A percentile compares a stretch with the other conserved stretches of the same genome.
phyloP scores from a whole-genome alignment of 441 rosid species.

The Erodium texanum region DNA sequence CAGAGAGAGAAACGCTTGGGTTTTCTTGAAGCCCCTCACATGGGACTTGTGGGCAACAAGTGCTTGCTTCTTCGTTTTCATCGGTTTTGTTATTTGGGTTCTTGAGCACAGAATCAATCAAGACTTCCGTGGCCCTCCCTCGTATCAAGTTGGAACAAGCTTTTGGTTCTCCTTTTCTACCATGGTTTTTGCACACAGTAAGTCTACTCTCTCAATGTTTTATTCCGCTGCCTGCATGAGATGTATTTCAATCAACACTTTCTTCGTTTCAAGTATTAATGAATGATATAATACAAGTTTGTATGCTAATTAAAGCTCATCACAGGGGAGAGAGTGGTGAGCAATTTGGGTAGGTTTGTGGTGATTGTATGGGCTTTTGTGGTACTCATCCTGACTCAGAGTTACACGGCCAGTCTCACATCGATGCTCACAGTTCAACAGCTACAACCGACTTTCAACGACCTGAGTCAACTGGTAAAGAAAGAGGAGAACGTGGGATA shows the following conservation, averaged over 20 bases:
- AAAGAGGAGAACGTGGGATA: conserved; percentile 43
- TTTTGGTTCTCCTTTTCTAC: conserved; percentile 42
- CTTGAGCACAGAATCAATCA: conserved; percentile 29
- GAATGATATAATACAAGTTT: too few species aligned
- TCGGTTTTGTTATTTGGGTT: conserved; percentile 31
- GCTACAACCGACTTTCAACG: conserved; percentile 31
- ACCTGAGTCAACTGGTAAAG: conserved; percentile 30
- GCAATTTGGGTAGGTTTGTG: conserved; percentile 37
- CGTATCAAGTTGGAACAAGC: conserved; percentile 27
- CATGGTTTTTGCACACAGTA: conserved; percentile 37
- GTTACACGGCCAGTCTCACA: conserved; percentile 51
- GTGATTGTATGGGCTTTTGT: conserved; percentile 56
- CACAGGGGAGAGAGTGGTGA: conserved; percentile 25
- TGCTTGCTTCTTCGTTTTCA: conserved; percentile 29
- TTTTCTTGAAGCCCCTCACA: conserved; percentile 39
- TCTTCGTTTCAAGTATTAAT: too few species aligned
- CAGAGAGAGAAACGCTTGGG: conserved; percentile 26
- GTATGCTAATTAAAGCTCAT: too few species aligned
- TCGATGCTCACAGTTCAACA: conserved; percentile 43
- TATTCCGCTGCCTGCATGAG: too few species aligned
- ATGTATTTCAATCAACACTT: too few species aligned
- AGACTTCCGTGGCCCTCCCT: conserved; percentile 31
- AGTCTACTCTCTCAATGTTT: not conserved
- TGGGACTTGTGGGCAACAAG: conserved; percentile 29
- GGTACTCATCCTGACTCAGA: conserved; percentile 46